Evolutionary conservation across 495 filamentous ascomycete genomes (phyloP), one percentile per base, ranked within the genome.

Genomic region (Recurvomyces mirabilis): DNA sequence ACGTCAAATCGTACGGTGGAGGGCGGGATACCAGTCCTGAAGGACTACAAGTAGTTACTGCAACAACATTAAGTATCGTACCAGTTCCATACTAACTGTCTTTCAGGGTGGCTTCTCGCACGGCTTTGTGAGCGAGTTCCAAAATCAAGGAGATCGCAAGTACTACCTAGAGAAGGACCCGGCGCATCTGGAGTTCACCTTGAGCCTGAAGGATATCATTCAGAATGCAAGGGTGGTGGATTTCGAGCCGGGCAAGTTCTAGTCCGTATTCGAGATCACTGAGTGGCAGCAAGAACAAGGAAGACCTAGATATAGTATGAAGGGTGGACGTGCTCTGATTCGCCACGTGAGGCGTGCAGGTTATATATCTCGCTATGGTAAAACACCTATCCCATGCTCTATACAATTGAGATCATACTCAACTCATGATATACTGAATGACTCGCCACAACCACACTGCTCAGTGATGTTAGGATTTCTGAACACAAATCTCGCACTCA

Each of bases 391-490:
- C n/a, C n/a, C n/a, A n/a, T n/a, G n/a, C n/a, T n/a, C 26, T 23
- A 21, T 19, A 23, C 15, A 38, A 20, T 5, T 12, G 13, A 18
- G 10, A 37, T 37, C 18, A 15, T 4, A 25, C 23, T 13, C 6
- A 4, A 36, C 17, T 41, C 60, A 60, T 45, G 65, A 73, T 39
- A 95, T 84, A 77, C 91, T 94, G 60, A 98, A 98, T 10, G 85
- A 93, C 67, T 96, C 91, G 37, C 91, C 91, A 57, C 91, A 98
- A 9, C 91, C 91, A 59, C 91, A 98, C 38, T 20, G 11, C 89
- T 76, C 65, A 94, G 87, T 96, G 57, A 95, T 95, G 60, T 98
- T 98, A 23, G 91, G 91, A 65, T 98, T 98, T 58, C 76, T 76
- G 64, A 98, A 98, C 47, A 94, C 78, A 67, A 98, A 98, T 54